Percentiles rank a stretch among this genome's conserved stretches.
Conservation (phyloP, 371 early-diverging fungal species). For the Circinella umbellata region DNA sequence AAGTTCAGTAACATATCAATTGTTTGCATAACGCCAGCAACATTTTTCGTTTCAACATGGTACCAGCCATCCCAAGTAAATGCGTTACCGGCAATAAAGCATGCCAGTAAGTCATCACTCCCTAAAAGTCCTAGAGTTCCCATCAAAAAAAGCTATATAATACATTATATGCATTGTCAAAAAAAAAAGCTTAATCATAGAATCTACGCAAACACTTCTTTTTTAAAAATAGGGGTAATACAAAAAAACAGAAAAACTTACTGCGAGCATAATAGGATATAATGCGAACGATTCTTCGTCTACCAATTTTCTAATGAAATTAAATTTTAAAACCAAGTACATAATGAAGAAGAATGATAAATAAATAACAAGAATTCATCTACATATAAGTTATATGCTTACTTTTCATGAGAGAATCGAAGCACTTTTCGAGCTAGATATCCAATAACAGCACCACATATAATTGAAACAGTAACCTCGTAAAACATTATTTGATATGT, state of each 20-base stretch:
- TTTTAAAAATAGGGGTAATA: too few species aligned
- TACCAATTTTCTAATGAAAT: conserved; percentile 59
- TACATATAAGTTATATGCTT: conserved; percentile 3
- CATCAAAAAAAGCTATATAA: conserved; percentile 65
- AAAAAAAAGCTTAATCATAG: too few species aligned
- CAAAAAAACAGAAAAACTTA: conserved; percentile 29
- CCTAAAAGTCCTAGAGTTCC: conserved; percentile 80
- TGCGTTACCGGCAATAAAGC: conserved; percentile 87
- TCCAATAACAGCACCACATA: conserved; percentile 83
- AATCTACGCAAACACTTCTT: too few species aligned
- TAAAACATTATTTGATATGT: conserved; percentile 71
- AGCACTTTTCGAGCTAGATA: conserved; percentile 71
- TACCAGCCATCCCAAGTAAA: conserved; percentile 93
- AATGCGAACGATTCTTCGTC: conserved; percentile 90
- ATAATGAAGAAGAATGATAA: neutral
- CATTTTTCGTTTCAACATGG: conserved; percentile 77
- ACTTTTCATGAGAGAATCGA: conserved; percentile 66
- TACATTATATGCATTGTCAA: neutral
- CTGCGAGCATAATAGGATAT: conserved; percentile 84
- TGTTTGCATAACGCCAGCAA: conserved; percentile 39
- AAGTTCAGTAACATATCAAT: conserved; percentile 87
- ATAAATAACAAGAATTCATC: too few species aligned
- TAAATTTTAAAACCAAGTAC: neutral
- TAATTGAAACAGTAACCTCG: conserved; percentile 71
- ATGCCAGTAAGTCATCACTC: conserved; percentile 88